phyloP scores from a whole-genome alignment of 345 rosid species.

The Abelmoschus esculentus region DNA sequence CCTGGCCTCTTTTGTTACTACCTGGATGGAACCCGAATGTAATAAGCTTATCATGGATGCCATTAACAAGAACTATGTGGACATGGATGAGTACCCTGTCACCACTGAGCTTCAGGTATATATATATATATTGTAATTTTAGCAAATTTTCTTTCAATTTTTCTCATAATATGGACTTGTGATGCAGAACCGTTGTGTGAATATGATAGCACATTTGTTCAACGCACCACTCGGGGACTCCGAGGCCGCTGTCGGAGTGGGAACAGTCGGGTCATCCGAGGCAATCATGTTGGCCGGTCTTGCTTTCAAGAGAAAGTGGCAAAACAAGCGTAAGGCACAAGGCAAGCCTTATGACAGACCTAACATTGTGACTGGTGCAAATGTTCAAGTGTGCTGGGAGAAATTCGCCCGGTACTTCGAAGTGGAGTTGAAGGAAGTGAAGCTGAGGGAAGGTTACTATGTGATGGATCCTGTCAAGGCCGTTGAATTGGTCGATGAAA shows the following conservation, averaged over 20 bases:
- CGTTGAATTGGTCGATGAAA: slow-evolving; percentile 88
- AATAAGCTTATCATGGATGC: slow-evolving; percentile 87
- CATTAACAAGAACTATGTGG: slow-evolving; percentile 87
- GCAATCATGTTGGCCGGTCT: slow-evolving; percentile 95
- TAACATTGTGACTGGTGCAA: slow-evolving; percentile 2
- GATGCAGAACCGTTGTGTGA: slow-evolving; percentile 84
- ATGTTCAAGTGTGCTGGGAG: slow-evolving; percentile 71
- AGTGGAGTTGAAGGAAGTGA: slow-evolving; percentile 68
- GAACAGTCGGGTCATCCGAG: slow-evolving; percentile 91
- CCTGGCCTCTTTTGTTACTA: slow-evolving; percentile 84
- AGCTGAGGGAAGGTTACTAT: slow-evolving; percentile 44
- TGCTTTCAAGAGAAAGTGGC: slow-evolving; percentile 92
- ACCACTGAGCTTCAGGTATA: slow-evolving; percentile 83
- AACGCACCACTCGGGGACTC: slow-evolving; percentile 75
- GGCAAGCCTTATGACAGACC: slow-evolving; percentile 55
- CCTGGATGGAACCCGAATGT: slow-evolving; percentile 98
- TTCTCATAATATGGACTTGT: not conserved
- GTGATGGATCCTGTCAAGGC: slow-evolving; percentile 94
- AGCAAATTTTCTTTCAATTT: not conserved
- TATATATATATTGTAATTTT: not conserved
- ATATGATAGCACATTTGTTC: slow-evolving; percentile 85
- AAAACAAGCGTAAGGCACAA: slow-evolving; percentile 73
- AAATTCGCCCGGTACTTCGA: slow-evolving; percentile 93
- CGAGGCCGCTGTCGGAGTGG: slow-evolving; percentile 80
- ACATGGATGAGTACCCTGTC: slow-evolving; percentile 96